Conservation (phyloP, 2,329 filamentous ascomycete genomes). For the Talaromyces islandicus region DNA sequence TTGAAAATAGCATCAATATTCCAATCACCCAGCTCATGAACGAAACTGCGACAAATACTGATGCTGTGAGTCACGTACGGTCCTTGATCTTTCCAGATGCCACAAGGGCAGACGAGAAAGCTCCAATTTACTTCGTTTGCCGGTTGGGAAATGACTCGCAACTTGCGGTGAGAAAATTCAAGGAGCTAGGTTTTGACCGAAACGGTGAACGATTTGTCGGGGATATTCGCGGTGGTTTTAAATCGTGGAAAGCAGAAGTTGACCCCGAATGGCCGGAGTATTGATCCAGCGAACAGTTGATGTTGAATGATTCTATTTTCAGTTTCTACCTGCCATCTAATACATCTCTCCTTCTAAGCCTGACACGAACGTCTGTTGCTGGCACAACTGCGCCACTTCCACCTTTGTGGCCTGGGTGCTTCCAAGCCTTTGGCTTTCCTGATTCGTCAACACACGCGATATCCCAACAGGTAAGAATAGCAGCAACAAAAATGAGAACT, state of each 20-base stretch:
- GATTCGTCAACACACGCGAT: slow-evolving; percentile 35
- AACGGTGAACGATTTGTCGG: slow-evolving; percentile 29
- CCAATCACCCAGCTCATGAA: slow-evolving; percentile 38
- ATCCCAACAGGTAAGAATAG: slow-evolving; percentile 52
- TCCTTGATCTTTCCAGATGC: slow-evolving; percentile 24
- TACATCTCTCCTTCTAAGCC: background rate
- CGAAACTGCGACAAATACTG: slow-evolving; percentile 14
- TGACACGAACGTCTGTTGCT: slow-evolving; percentile 3
- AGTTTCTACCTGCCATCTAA: background rate
- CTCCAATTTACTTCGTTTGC: slow-evolving; percentile 41
- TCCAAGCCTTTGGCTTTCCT: slow-evolving; percentile 40
- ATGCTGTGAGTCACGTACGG: slow-evolving; percentile 10
- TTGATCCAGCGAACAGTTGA: slow-evolving; percentile 14
- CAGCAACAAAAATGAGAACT: slow-evolving; percentile 46
- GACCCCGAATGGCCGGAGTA: slow-evolving; percentile 39
- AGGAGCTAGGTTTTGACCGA: slow-evolving; percentile 30
- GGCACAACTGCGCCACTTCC: background rate
- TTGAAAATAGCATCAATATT: slow-evolving; percentile 66
- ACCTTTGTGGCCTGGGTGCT: slow-evolving; percentile 38
- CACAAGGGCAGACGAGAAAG: slow-evolving; percentile 15
- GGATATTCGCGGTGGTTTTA: slow-evolving; percentile 38
- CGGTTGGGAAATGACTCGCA: slow-evolving; percentile 47
- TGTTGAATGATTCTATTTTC: background rate
- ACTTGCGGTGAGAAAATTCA: slow-evolving; percentile 36
- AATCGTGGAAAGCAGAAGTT: slow-evolving; percentile 37